These are phyloP conservation scores for Yamadazyma spencermartinsiae DNA, from an alignment of 1,139 yeast genomes.

Conservation along the genomic window DNA sequence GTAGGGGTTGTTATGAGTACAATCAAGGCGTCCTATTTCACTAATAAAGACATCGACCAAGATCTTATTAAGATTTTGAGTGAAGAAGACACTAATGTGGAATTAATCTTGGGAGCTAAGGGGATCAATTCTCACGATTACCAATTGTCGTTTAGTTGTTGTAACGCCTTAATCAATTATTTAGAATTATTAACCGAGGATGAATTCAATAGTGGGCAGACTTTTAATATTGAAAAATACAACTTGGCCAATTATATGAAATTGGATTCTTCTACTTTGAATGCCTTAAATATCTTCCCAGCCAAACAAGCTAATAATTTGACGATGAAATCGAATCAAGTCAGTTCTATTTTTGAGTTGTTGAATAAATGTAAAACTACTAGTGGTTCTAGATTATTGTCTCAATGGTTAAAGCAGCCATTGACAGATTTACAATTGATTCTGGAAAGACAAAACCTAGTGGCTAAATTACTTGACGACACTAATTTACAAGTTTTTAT, in stretches of 20 bases:
- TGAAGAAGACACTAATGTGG: slow-evolving; percentile 33
- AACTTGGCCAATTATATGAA: slow-evolving; percentile 79
- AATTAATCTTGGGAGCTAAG: slow-evolving; percentile 61
- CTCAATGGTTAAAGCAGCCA: slow-evolving; percentile 97
- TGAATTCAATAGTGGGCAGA: slow-evolving; percentile 22
- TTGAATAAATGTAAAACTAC: slow-evolving; percentile 84
- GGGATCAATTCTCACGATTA: slow-evolving; percentile 42
- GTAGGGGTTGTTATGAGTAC: slow-evolving; percentile 72
- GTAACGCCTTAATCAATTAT: slow-evolving; percentile 67
- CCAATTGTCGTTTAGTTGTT: slow-evolving; percentile 41
- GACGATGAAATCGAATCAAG: slow-evolving; percentile 42
- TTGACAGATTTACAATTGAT: slow-evolving; percentile 64
- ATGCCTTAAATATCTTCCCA: slow-evolving; percentile 86
- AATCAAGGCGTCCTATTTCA: slow-evolving; percentile 56
- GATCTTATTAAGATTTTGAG: slow-evolving; percentile 69
- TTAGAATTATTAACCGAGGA: slow-evolving; percentile 57
- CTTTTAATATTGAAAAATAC: slow-evolving; percentile 61
- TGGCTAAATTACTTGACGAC: slow-evolving; percentile 70
- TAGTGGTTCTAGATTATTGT: slow-evolving; percentile 80
- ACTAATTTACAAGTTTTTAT: slow-evolving; percentile 63
- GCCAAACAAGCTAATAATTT: slow-evolving; percentile 17
- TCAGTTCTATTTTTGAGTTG: slow-evolving; percentile 72
- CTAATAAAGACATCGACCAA: slow-evolving; percentile 64
- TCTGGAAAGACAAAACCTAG: slow-evolving; percentile 67
- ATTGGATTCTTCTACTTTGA: slow-evolving; percentile 85